A percentile compares a stretch with the other conserved stretches of the same genome.
Conservation (phyloP, 2,329 filamentous ascomycete species). For the Malbranchea cinnamomea region DNA sequence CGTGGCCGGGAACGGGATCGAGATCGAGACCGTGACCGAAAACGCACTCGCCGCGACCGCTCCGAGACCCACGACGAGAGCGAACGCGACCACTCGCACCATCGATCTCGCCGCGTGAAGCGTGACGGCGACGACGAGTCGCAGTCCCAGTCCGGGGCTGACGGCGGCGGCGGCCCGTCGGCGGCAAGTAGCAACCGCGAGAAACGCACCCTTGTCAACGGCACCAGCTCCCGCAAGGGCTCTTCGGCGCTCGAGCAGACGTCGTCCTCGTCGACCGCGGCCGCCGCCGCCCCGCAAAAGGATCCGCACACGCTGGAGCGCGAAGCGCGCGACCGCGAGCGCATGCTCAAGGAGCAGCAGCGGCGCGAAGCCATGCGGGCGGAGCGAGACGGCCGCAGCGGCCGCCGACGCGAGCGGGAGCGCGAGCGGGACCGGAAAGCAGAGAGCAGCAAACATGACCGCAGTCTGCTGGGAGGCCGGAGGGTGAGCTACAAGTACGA, state of each 20-base stretch:
- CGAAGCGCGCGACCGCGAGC: constrained; percentile 48
- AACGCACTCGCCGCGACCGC: constrained; percentile 27
- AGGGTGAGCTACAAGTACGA: constrained; percentile 36
- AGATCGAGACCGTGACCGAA: constrained; percentile 17
- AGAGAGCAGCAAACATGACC: constrained; percentile 21
- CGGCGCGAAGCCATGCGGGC: constrained; percentile 37
- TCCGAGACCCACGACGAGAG: constrained; percentile 20
- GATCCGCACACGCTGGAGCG: constrained; percentile 63
- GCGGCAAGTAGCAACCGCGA: background rate
- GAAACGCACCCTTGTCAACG: background rate
- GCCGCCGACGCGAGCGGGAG: constrained; percentile 21
- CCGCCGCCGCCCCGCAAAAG: constrained; percentile 30
- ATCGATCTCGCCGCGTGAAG: constrained; percentile 26
- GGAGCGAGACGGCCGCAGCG: constrained; percentile 17
- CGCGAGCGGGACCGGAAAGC: no score
- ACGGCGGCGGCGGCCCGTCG: constrained; percentile 23
- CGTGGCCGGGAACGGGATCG: constrained; percentile 18
- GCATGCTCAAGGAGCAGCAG: constrained; percentile 51
- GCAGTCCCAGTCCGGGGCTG: constrained; percentile 20
- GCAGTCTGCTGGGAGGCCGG: constrained; percentile 18
- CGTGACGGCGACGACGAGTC: constrained; percentile 17
- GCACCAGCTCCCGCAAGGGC: no score
- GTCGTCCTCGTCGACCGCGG: no score
- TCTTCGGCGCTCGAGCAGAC: no score
- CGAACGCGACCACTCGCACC: constrained; percentile 20